Evolutionary conservation across 1,284 basidiomycete genomes (phyloP), one percentile per base, ranked within the genome.

Genomic region (Trametes pubescens): DNA sequence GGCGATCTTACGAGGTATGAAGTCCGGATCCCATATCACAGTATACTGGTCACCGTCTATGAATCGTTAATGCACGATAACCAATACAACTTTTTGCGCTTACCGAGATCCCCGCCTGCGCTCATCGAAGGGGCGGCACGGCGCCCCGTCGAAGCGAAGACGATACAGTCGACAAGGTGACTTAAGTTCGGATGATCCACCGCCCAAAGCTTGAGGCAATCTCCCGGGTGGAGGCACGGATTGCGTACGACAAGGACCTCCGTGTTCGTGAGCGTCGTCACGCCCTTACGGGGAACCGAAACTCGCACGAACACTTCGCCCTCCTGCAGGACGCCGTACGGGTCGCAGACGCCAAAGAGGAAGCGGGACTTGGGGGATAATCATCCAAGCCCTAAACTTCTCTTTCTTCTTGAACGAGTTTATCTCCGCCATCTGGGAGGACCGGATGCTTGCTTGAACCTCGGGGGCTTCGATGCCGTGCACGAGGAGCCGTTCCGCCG

Each of bases 201-300:
- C 0, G 87, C 88, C 21, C 86, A 78, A 0, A 89, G 77, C 69
- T 89, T 90, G 55, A 90, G 72, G 62, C 85, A 86, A 71, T 89
- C 88, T 37, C 88, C 87, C 34, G 88, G 87, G 74, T 90, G 86
- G 37, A 89, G 78, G 68, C 88, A 90, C 0, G 88, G 88, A 70
- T 90, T 90, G 29, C 87, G 78, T 4, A 88, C 85, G 5, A 89
- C 82, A 10, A 89, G 77, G 0, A 89, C 85, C 68, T 88, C 84
- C 0, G 81, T 80, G 64, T 87, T 82, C 26, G 86, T 85, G 0
- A 84, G 79, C 0, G 86, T 87, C 1, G 84, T 78, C 0, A 79
- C 78, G 4, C 87, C 87, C 51, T 79, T 81, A 18, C 83, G 78
- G 18, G 80, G 79, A 1, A 80, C 76, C 0, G 82, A 84, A 38